Conservation (phyloP, 768 basidiomycete genomes). For the Tricholoma bakamatsutake region DNA sequence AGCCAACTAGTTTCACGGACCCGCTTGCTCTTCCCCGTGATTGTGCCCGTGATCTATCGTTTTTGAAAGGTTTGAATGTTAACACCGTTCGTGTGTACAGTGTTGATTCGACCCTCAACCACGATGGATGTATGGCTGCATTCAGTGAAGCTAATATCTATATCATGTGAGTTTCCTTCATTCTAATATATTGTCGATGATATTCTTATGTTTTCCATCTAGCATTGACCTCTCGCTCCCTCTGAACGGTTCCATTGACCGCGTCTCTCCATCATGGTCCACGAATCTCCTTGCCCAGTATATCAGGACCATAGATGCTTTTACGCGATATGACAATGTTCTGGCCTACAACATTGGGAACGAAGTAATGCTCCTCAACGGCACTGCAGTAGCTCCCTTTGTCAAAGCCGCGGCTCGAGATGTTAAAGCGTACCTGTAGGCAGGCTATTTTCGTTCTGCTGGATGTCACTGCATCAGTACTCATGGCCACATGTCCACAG, state of each 20-base stretch:
- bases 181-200: constrained; percentile 5
- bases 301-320: constrained; percentile 68
- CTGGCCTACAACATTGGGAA: constrained; percentile 90
- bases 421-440: constrained; percentile 76
- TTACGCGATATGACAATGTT: constrained; percentile 85
- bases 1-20: constrained; percentile 75
- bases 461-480: not conserved
- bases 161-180: constrained; percentile 57
- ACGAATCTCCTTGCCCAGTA: constrained; percentile 79
- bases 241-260: constrained; percentile 80
- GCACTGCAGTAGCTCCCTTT: constrained; percentile 65
- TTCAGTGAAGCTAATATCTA: constrained; percentile 82
- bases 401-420: constrained; percentile 92
- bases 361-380: constrained; percentile 54
- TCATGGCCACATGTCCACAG: constrained; percentile 28
- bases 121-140: constrained; percentile 79
- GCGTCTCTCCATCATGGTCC: constrained; percentile 67
- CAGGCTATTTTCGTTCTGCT: constrained; percentile 6
- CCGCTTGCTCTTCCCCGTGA: constrained; percentile 62
- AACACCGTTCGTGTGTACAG: constrained; percentile 86
- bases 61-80: constrained; percentile 67
- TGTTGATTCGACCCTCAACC: constrained; percentile 76
- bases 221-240: constrained; percentile 88
- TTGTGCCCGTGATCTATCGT: constrained; percentile 77
- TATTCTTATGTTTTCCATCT: constrained; percentile 1